A percentile compares a stretch with the other conserved stretches of the same genome.
Conservation (phyloP, 495 filamentous ascomycete species). For the Melanomma pulvis-pyrius region DNA sequence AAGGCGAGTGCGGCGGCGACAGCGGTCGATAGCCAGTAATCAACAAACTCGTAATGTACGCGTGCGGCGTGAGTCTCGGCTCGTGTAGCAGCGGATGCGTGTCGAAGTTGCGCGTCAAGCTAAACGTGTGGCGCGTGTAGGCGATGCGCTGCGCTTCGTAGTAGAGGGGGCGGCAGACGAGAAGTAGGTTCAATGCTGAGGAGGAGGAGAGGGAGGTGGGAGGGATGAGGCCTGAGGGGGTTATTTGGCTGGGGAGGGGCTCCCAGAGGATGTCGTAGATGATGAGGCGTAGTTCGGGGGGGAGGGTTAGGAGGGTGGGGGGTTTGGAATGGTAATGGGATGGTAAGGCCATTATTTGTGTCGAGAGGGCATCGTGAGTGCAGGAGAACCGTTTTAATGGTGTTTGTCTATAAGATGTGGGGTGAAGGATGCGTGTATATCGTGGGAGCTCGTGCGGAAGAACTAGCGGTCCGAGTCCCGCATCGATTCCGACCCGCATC, state of each 20-base stretch:
- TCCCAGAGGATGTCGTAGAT: slow-evolving; percentile 14
- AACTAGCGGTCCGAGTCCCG: not conserved
- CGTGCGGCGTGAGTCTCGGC: not conserved
- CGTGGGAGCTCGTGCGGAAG: too few relatives aligned
- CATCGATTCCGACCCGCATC: not conserved
- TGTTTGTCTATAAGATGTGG: not conserved
- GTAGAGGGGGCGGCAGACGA: slow-evolving; percentile 8
- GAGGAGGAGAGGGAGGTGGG: not conserved
- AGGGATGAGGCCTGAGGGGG: not conserved
- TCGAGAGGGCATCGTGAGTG: not conserved
- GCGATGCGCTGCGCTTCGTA: slow-evolving; percentile 3
- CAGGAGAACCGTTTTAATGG: too few relatives aligned
- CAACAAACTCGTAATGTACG: not conserved
- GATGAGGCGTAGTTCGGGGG: slow-evolving; percentile 7
- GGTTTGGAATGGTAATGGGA: too few relatives aligned
- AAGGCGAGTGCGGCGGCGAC: not conserved
- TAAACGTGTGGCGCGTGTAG: slow-evolving; percentile 7
- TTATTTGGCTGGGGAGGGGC: not conserved
- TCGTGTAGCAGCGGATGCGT: not conserved
- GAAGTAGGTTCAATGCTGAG: slow-evolving; percentile 3
- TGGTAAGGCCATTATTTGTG: not conserved
- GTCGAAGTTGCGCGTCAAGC: slow-evolving; percentile 2
- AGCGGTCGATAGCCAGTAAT: not conserved
- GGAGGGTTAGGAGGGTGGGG: slow-evolving; percentile 2
- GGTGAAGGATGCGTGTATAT: not conserved